Percentiles rank a stretch among this genome's conserved stretches.
These are phyloP conservation scores for Brassica juncea DNA, from an alignment of 345 rosid genomes.

Conservation along the genomic window DNA sequence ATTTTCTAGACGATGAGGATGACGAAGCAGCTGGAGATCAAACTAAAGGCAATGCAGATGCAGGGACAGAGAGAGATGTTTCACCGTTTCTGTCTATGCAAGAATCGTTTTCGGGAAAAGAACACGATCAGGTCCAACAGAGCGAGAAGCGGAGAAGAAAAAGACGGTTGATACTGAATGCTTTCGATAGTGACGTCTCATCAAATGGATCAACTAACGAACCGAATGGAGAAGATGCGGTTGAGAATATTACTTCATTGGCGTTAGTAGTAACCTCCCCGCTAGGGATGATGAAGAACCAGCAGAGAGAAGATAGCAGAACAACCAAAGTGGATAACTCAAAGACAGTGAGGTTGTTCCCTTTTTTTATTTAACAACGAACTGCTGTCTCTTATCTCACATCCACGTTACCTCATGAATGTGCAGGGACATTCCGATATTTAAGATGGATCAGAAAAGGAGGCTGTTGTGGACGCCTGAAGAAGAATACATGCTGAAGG, in stretches of 20 bases:
- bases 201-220: neutral
- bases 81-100: slow-evolving; percentile 28
- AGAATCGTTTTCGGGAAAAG: slow-evolving; percentile 33
- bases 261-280: neutral
- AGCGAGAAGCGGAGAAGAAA: neutral
- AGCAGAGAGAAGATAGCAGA: neutral
- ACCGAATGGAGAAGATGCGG: neutral
- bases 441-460: neutral
- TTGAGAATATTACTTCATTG: neutral
- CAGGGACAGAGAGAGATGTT: neutral
- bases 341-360: neutral
- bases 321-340: neutral
- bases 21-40: neutral
- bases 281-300: neutral
- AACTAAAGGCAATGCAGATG: neutral
- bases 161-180: neutral
- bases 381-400: neutral
- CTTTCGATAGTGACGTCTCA: neutral
- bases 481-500: neutral
- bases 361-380: neutral
- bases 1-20: neutral
- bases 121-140: slow-evolving; percentile 1
- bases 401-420: neutral
- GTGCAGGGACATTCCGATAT: neutral
- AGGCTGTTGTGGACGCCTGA: neutral